Conservation (phyloP, 805 yeast genomes). For the Candida qinlingensis region DNA sequence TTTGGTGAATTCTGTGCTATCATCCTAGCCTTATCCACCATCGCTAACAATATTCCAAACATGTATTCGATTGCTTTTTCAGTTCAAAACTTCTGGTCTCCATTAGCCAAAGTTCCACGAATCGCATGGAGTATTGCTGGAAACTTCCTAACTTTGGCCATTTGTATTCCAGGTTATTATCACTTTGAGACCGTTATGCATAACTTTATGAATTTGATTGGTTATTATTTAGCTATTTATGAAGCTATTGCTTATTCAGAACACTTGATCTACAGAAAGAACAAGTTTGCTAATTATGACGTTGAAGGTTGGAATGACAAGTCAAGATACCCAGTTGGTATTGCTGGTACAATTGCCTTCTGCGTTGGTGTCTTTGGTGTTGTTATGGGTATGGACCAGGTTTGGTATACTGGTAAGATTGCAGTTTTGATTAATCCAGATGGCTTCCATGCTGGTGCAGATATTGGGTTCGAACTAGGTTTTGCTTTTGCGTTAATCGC, state of each 20-base stretch:
- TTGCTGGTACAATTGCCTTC: conserved; percentile 74
- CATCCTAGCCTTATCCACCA: conserved; percentile 75
- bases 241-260: conserved; percentile 71
- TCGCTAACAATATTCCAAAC: conserved; percentile 90
- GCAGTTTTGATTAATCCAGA: conserved; percentile 51
- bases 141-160: conserved; percentile 72
- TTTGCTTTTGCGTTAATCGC: conserved; percentile 61
- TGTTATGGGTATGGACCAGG: conserved; percentile 82
- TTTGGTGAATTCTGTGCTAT: conserved; percentile 91
- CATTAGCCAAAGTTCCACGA: conserved; percentile 73
- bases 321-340: conserved; percentile 62
- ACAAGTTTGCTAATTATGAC: conserved; percentile 58
- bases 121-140: conserved; percentile 75
- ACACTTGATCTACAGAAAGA: conserved; percentile 73
- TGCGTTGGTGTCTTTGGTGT: conserved; percentile 83
- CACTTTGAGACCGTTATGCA: conserved; percentile 66
- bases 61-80: conserved; percentile 87
- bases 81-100: conserved; percentile 80
- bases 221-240: conserved; percentile 86
- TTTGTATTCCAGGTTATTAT: conserved; percentile 86
- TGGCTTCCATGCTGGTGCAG: conserved; percentile 53
- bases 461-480: conserved; percentile 80
- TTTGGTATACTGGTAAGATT: conserved; percentile 75
- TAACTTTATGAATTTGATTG: conserved; percentile 87
- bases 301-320: conserved; percentile 55